These are phyloP conservation scores for Boletus subparvulus DNA, from an alignment of 768 basidiomycete genomes.

Conservation along the genomic window DNA sequence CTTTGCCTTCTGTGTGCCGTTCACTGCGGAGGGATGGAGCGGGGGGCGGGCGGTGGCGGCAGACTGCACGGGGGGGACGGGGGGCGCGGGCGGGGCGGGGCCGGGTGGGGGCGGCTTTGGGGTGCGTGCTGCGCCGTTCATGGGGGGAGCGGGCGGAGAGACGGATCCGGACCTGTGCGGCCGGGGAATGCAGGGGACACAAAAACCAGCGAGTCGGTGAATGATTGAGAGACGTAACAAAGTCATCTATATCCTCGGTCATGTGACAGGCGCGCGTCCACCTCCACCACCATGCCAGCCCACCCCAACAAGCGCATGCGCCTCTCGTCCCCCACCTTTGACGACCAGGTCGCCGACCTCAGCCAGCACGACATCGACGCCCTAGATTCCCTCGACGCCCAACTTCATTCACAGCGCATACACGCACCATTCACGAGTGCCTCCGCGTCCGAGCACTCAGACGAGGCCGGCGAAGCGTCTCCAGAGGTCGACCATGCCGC, in stretches of 20 bases:
- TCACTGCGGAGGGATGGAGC: slow-evolving; percentile 29
- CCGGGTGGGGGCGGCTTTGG: slow-evolving; percentile 43
- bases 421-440: slow-evolving; percentile 20
- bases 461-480: slow-evolving; percentile 31
- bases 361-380: slow-evolving; percentile 57
- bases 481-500: slow-evolving; percentile 43
- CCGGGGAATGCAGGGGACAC: slow-evolving; percentile 31
- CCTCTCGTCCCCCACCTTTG: slow-evolving; percentile 66
- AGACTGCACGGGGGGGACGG: slow-evolving; percentile 36
- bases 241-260: slow-evolving; percentile 1
- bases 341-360: slow-evolving; percentile 48
- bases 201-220: slow-evolving; percentile 22
- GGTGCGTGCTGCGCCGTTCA: slow-evolving; percentile 46
- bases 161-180: slow-evolving; percentile 16
- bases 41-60: slow-evolving; percentile 34
- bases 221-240: slow-evolving; percentile 11
- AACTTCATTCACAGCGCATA: slow-evolving; percentile 24
- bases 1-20: slow-evolving; percentile 57
- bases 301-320: slow-evolving; percentile 45
- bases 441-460: slow-evolving; percentile 6
- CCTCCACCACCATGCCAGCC: neutral
- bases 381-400: slow-evolving; percentile 51
- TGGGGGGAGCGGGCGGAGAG: slow-evolving; percentile 26
- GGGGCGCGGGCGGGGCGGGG: slow-evolving; percentile 43
- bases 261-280: slow-evolving; percentile 15